These are phyloP conservation scores for Ensete ventricosum DNA, from an alignment of 176 grass and related monocot genomes.

Conservation along the genomic window DNA sequence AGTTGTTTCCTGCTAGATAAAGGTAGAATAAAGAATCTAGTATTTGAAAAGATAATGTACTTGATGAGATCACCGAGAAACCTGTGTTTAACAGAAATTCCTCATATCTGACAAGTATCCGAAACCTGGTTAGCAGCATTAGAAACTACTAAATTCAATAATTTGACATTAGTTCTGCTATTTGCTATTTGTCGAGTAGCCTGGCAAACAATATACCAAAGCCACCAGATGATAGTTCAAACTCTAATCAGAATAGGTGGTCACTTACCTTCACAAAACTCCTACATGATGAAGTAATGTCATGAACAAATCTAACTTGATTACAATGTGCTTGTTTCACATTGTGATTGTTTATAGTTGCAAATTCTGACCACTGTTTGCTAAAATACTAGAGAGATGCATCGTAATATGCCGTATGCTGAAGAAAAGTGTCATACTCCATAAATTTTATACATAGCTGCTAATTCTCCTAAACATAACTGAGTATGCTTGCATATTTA, in stretches of 20 bases:
- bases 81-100: background rate
- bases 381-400: background rate
- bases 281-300: background rate
- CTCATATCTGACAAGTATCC: background rate
- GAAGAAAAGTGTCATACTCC: background rate
- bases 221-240: background rate
- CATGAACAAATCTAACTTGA: background rate
- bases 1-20: too few relatives aligned
- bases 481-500: too few relatives aligned
- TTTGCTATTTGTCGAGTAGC: background rate
- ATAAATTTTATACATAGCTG: too few relatives aligned
- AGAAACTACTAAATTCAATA: background rate
- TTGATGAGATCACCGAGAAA: too few relatives aligned
- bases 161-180: background rate
- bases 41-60: too few relatives aligned
- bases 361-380: background rate
- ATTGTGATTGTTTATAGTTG: background rate
- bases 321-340: background rate
- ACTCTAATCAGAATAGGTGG: background rate
- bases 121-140: background rate
- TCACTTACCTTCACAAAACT: background rate
- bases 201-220: background rate
- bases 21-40: too few relatives aligned
- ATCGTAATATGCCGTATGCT: background rate
- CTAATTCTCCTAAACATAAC: too few relatives aligned